Conservation (phyloP, 2,329 filamentous ascomycete species). For the Chaetomium strumarium region DNA sequence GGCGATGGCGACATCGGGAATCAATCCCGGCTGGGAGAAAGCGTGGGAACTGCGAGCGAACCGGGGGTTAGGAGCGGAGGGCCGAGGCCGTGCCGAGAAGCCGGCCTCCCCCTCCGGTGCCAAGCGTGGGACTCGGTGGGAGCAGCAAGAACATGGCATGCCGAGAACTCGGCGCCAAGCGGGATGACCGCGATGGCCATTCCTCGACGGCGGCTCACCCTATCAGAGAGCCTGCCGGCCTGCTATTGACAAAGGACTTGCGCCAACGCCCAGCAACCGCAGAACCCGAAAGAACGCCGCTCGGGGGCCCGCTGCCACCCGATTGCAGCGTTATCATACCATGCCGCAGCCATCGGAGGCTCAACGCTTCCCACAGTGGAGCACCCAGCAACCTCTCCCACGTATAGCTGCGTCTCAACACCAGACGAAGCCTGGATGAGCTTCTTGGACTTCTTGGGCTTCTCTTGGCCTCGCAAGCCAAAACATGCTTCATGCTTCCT, state of each 20-base stretch:
- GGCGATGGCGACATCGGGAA: too few species aligned
- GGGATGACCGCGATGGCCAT: conserved; percentile 18
- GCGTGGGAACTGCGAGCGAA: too few species aligned
- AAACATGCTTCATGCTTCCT: conserved; percentile 1
- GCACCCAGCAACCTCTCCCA: conserved; percentile 11
- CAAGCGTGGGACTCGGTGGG: conserved; percentile 9
- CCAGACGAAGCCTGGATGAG: conserved; percentile 14
- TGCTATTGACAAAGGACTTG: background rate
- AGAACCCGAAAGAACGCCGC: conserved; percentile 16
- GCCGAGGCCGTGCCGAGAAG: background rate
- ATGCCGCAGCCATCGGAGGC: conserved; percentile 5
- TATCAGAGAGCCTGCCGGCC: conserved; percentile 15
- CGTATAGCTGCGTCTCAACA: conserved; percentile 3
- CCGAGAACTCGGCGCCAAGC: conserved; percentile 24
- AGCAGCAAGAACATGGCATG: conserved; percentile 8
- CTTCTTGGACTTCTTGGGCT: conserved; percentile 22
- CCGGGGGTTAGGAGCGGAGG: background rate
- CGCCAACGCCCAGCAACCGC: background rate
- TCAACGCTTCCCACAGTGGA: conserved; percentile 11
- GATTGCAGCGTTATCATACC: conserved; percentile 15
- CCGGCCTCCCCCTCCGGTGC: background rate
- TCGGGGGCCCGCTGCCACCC: conserved; percentile 15
- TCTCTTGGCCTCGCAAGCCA: conserved; percentile 17
- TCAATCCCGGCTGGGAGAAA: too few species aligned
- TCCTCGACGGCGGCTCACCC: conserved; percentile 9